Base-by-base conservation (phyloP, 75 land plant species). In the Gnetum montanum region DNA sequence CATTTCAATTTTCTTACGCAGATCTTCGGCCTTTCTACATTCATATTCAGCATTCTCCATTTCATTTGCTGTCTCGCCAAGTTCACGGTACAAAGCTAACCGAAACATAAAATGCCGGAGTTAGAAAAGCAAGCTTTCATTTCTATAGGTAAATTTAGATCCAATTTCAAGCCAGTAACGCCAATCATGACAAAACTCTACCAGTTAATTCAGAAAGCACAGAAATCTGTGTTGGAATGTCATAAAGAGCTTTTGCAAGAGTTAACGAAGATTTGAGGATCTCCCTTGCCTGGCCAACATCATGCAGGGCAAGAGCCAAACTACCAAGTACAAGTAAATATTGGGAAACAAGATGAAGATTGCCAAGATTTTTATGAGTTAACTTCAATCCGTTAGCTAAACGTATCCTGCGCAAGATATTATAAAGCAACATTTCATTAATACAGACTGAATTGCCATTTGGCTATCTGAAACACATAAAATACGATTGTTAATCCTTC, bases 291-390 rank as follows among this genome's bases (percentile, higher is more conserved):
- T 92, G 97, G 57, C 57, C 78, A 38, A 85, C 84, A 65, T 92
- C 97, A 67, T 81, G 94, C 24, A 92, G 82, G 5, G 88, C 80
- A 59, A 88, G 80, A 40, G 97, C 97, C 55, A 88, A 64, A 48
- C 72, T 76, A 34, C 97, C 97, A 35, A 92, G 69, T 26, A 92
- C 79, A 6, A 89, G 88, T 68, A 92, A 54, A 59, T 88, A 92
- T 67, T 92, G 97, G 30, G 97, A 88, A 25, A 92, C 89, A 58
- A 92, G 83, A 61, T 92, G 97, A 65, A 85, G 77, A 41, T 92
- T 88, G 0, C 97, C 97, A 35, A 84, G 63, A 38, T 79, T 76
- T 64, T 70, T 77, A 63, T 92, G 94, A 8, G 97, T 82, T 6
- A 89, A 40, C 71, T 68, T 90, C 59, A 92, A 68, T 1, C 97